These are phyloP conservation scores for Brettanomyces anomalus DNA, from an alignment of 805 yeast genomes.

Conservation along the genomic window DNA sequence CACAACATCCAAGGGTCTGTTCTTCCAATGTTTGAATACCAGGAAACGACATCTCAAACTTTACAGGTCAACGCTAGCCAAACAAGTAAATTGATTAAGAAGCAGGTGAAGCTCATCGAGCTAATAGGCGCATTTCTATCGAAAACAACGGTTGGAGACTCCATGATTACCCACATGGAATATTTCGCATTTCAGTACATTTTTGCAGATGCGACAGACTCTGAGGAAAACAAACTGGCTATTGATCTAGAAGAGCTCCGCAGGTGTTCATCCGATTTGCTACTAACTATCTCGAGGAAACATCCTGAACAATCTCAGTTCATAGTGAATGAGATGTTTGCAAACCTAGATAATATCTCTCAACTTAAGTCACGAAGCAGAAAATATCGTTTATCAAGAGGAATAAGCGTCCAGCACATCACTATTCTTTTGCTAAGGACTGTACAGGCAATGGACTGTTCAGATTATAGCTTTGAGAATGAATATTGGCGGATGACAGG, in stretches of 20 bases:
- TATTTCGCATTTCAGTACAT: slow-evolving; percentile 36
- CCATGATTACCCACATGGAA: slow-evolving; percentile 44
- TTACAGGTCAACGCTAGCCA: too few species aligned
- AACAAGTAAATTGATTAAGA: too few species aligned
- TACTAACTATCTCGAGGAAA: slow-evolving; percentile 30
- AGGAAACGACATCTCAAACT: too few species aligned
- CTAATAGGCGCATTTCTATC: not conserved
- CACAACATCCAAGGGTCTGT: slow-evolving; percentile 16
- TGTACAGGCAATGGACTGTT: slow-evolving; percentile 22
- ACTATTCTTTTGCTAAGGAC: slow-evolving; percentile 37
- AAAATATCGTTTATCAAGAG: slow-evolving; percentile 34
- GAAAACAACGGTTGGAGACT: slow-evolving; percentile 8
- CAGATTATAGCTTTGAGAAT: slow-evolving; percentile 14
- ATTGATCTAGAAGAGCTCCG: slow-evolving; percentile 14
- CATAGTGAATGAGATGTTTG: slow-evolving; percentile 50
- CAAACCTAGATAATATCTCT: slow-evolving; percentile 42
- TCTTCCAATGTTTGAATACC: not conserved
- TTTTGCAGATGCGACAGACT: slow-evolving; percentile 25
- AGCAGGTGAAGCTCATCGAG: not conserved
- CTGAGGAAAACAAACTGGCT: slow-evolving; percentile 1
- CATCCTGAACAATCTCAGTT: slow-evolving; percentile 47
- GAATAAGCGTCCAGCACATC: slow-evolving; percentile 39
- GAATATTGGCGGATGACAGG: slow-evolving; percentile 15
- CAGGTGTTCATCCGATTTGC: slow-evolving; percentile 24
- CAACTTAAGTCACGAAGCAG: slow-evolving; percentile 34